A percentile compares a stretch with the other conserved stretches of the same genome.
Evolutionary conservation across 345 rosid species (phyloP).

Genomic region (Citrus sp.): DNA sequence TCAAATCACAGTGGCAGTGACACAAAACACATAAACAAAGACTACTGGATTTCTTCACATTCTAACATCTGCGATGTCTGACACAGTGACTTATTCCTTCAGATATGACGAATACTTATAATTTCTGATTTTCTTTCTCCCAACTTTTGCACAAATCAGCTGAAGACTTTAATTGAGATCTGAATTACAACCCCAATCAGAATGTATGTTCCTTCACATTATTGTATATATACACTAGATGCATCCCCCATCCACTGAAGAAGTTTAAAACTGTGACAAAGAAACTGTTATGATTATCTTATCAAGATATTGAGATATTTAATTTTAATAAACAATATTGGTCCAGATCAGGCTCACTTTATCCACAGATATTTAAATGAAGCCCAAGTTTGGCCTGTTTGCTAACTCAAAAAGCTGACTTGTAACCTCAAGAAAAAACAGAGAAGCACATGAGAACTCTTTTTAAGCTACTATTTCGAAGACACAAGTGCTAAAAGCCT

Average conservation of each 20-base stretch:
- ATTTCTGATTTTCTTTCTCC: not conserved
- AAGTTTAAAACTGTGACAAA: not conserved
- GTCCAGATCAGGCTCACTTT: not conserved
- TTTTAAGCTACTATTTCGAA: not conserved
- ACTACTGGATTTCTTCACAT: not conserved
- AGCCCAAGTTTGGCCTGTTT: not conserved
- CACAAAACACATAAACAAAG: not conserved
- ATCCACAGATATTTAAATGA: not conserved
- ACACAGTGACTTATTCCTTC: not conserved
- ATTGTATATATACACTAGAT: not conserved
- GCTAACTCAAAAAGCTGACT: not conserved
- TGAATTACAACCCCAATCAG: not conserved
- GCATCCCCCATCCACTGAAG: not conserved
- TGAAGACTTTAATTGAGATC: not conserved
- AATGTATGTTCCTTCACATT: not conserved
- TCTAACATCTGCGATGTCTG: not conserved
- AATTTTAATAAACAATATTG: not conserved
- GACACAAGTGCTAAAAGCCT: not conserved
- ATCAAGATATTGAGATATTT: not conserved
- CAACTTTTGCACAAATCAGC: constrained; percentile 1
- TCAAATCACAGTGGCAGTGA: not conserved
- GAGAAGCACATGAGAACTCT: not conserved
- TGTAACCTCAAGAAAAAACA: not conserved
- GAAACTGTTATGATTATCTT: not conserved
- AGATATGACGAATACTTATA: not conserved